Evolutionary conservation across 2,329 filamentous ascomycete genomes (phyloP).

Genomic region (Gyromitra esculenta): DNA sequence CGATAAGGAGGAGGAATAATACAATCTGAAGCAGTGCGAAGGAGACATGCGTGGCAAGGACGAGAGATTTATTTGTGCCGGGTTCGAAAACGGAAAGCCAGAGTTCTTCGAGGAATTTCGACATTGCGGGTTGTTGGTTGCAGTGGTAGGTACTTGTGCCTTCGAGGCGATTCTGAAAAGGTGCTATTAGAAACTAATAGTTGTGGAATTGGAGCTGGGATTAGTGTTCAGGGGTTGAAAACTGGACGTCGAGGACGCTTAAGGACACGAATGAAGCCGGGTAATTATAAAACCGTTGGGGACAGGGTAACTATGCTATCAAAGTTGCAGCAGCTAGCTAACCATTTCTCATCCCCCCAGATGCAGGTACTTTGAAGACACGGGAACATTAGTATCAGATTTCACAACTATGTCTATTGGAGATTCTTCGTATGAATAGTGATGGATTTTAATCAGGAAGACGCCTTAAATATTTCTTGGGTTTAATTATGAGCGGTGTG

Average conservation of each 20-base stretch:
- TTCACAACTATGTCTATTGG: not conserved
- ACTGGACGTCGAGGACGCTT: slow-evolving; percentile 22
- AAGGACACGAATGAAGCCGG: slow-evolving; percentile 34
- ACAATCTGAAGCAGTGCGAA: slow-evolving; percentile 25
- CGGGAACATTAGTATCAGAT: not conserved
- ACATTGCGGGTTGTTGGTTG: slow-evolving; percentile 40
- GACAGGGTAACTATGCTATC: slow-evolving; percentile 10
- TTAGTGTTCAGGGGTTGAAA: slow-evolving; percentile 32
- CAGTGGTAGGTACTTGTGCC: not conserved
- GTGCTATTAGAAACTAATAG: not conserved
- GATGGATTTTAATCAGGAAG: not conserved
- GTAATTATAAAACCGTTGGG: slow-evolving; percentile 14
- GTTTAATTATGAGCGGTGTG: not conserved
- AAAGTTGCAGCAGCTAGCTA: too few species aligned
- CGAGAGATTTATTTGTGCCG: slow-evolving; percentile 46
- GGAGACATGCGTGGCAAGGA: slow-evolving; percentile 37
- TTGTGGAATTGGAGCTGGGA: not conserved
- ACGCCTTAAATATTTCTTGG: not conserved
- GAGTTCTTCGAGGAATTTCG: slow-evolving; percentile 56
- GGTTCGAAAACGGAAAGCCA: slow-evolving; percentile 58
- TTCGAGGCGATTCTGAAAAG: not conserved
- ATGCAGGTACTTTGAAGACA: too few species aligned
- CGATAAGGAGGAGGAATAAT: slow-evolving; percentile 76
- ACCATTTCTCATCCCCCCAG: too few species aligned
- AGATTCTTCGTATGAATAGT: not conserved